Percentiles rank a stretch among this genome's conserved stretches.
Conservation (phyloP, 2,329 filamentous ascomycete genomes). For the Paraconiothyrium brasiliense region DNA sequence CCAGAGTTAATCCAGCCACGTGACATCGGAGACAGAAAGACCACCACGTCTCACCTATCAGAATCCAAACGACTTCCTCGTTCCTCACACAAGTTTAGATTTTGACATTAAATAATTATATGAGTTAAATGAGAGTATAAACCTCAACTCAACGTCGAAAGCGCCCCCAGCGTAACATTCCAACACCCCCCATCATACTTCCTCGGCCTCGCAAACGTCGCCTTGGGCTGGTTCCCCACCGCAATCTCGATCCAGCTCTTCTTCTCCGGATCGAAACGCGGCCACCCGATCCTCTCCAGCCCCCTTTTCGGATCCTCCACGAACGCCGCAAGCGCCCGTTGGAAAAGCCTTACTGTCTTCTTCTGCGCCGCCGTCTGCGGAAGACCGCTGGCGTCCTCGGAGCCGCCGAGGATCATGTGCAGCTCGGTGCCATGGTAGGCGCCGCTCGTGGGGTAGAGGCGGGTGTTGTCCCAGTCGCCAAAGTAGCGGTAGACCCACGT, state of each 20-base stretch:
- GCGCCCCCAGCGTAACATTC: neutral
- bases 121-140: too few species aligned
- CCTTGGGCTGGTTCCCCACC: neutral
- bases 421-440: constrained; percentile 51
- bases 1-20: too few species aligned
- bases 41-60: too few species aligned
- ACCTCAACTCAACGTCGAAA: neutral
- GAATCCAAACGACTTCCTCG: too few species aligned
- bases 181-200: neutral
- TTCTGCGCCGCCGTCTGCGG: neutral
- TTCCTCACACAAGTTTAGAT: too few species aligned
- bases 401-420: neutral
- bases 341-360: neutral
- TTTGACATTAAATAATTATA: too few species aligned
- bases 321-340: constrained; percentile 36
- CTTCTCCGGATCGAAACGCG: constrained; percentile 20
- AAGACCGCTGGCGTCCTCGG: neutral
- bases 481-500: constrained; percentile 51
- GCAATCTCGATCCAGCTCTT: neutral
- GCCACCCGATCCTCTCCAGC: constrained; percentile 47
- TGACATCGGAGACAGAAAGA: too few species aligned
- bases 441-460: constrained; percentile 41
- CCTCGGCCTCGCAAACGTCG: neutral
- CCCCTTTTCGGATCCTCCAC: constrained; percentile 41
- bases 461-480: constrained; percentile 48